Conservation (phyloP, 2,329 filamentous ascomycete species). For the Cadophora luteo-olivacea region DNA sequence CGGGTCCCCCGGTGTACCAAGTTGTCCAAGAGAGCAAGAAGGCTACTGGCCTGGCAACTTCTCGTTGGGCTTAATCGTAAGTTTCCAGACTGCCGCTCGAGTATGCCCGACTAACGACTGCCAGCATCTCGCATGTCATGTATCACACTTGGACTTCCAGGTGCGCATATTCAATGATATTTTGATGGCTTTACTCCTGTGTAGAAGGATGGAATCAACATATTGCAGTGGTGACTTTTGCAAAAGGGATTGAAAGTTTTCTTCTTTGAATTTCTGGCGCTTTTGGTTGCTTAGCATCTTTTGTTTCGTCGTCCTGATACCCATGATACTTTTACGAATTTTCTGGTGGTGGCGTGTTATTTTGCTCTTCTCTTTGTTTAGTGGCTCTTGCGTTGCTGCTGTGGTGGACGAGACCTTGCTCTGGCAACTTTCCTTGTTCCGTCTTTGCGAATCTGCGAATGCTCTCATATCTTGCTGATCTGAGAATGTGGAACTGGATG, state of each 20-base stretch:
- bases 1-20: background rate
- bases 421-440: background rate
- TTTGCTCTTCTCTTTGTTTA: background rate
- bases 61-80: slow-evolving; percentile 7
- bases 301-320: background rate
- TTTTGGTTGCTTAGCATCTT: slow-evolving; percentile 1
- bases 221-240: slow-evolving; percentile 7
- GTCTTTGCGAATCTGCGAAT: background rate
- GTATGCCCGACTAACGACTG: background rate
- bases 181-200: background rate
- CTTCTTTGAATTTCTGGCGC: slow-evolving; percentile 2
- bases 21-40: background rate
- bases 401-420: background rate
- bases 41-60: background rate
- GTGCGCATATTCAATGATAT: slow-evolving; percentile 1
- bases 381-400: background rate
- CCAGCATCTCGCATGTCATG: background rate
- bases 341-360: background rate
- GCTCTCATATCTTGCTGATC: background rate
- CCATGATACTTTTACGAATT: background rate
- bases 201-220: background rate
- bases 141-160: slow-evolving; percentile 4
- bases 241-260: slow-evolving; percentile 1
- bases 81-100: background rate
- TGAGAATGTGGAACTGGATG: slow-evolving; percentile 3